Evolutionary conservation across 139 green algal species (phyloP).

Genomic region (Gonium pectorale): DNA sequence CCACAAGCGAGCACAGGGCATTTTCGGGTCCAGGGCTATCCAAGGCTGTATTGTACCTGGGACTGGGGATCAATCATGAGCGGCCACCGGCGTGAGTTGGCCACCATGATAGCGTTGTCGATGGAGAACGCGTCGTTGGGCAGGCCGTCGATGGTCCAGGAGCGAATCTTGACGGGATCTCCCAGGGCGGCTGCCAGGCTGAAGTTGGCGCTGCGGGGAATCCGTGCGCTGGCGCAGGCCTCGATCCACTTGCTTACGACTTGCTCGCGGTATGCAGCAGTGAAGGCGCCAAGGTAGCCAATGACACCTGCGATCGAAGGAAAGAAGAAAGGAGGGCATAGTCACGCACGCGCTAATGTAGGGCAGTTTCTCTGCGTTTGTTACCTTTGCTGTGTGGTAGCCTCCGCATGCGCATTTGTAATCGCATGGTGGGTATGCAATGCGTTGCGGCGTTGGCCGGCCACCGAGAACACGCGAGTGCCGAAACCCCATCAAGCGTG

Average conservation of each 20-base stretch:
- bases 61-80: constrained; percentile 86
- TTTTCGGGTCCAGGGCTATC: no score
- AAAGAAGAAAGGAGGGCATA: no score
- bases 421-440: no score
- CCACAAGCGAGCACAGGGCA: no score
- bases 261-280: constrained; percentile 69
- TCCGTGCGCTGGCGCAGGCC: constrained; percentile 45
- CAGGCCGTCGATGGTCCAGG: constrained; percentile 82
- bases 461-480: no score
- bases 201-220: constrained; percentile 69
- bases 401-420: no score
- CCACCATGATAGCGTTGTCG: constrained; percentile 83
- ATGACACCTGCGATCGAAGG: constrained; percentile 69
- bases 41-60: no score
- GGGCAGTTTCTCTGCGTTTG: no score
- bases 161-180: constrained; percentile 75
- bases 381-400: no score
- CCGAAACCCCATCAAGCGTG: no score
- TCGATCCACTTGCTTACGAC: constrained; percentile 64
- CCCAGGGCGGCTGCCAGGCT: constrained; percentile 69
- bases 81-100: constrained; percentile 74
- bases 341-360: no score
- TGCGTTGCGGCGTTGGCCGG: no score
- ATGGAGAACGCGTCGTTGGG: constrained; percentile 85
- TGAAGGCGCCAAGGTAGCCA: constrained; percentile 84